A percentile compares a stretch with the other conserved stretches of the same genome.
phyloP scores from a whole-genome alignment of 352 stramenopile genomes.

The Pythium coloratum region DNA sequence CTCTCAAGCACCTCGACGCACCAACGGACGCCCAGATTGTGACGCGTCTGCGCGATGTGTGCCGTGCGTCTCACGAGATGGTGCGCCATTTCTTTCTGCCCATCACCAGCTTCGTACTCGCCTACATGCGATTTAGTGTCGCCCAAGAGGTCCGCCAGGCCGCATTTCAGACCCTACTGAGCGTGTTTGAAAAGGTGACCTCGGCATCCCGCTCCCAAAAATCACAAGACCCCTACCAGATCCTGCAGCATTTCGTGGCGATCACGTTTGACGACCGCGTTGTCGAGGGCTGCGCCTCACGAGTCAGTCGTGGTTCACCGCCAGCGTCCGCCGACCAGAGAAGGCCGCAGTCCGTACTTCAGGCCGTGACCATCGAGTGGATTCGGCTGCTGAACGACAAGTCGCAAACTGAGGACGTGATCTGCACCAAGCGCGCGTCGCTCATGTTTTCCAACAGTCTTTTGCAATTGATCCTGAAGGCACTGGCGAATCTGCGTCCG shows the following conservation, averaged over 20 bases:
- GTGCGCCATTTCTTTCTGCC: constrained; percentile 61
- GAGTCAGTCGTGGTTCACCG: constrained; percentile 2
- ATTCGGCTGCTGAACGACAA: constrained; percentile 38
- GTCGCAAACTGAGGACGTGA: constrained; percentile 31
- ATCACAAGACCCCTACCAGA: constrained; percentile 39
- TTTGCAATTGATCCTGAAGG: constrained; percentile 68
- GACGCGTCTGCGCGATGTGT: constrained; percentile 34
- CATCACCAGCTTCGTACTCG: constrained; percentile 46
- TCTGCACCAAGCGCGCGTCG: constrained; percentile 42
- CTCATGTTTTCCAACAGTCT: constrained; percentile 55
- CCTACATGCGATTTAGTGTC: constrained; percentile 45
- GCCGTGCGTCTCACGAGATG: constrained; percentile 31
- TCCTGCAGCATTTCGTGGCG: constrained; percentile 55
- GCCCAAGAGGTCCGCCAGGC: constrained; percentile 42
- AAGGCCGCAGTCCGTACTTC: constrained; percentile 33
- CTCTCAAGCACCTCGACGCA: constrained; percentile 1
- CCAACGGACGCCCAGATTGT: constrained; percentile 34
- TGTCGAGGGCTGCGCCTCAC: constrained; percentile 13
- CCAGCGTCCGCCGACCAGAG: constrained; percentile 4
- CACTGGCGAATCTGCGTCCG: constrained; percentile 32
- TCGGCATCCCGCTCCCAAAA: constrained; percentile 41
- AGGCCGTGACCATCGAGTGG: constrained; percentile 56
- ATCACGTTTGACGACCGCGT: constrained; percentile 58
- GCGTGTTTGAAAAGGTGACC: constrained; percentile 57
- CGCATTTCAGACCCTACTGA: constrained; percentile 55